A percentile compares a stretch with the other conserved stretches of the same genome.
These are phyloP conservation scores for Collybia sp. DNA, from an alignment of 768 basidiomycete species.

Conservation along the genomic window DNA sequence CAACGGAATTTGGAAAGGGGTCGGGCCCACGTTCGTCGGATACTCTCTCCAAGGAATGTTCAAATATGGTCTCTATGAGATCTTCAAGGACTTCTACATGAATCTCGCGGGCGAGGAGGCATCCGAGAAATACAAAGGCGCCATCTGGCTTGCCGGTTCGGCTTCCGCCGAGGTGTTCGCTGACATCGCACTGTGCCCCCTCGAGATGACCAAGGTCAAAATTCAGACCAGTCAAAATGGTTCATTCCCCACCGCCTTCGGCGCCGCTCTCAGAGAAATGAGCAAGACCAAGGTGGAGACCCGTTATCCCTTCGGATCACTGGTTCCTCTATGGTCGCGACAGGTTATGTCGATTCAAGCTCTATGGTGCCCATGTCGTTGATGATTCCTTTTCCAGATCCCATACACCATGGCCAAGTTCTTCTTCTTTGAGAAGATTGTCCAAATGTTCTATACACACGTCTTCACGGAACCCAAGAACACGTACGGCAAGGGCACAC, in stretches of 20 bases:
- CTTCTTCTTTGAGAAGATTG: slow-evolving; percentile 92
- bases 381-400: slow-evolving; percentile 44
- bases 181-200: slow-evolving; percentile 91
- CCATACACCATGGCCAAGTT: slow-evolving; percentile 99
- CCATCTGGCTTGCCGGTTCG: slow-evolving; percentile 91
- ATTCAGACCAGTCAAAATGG: slow-evolving; percentile 76
- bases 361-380: background rate
- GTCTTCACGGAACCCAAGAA: slow-evolving; percentile 81
- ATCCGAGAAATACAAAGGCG: slow-evolving; percentile 75
- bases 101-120: slow-evolving; percentile 86
- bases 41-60: slow-evolving; percentile 97
- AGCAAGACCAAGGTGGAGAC: slow-evolving; percentile 59
- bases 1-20: slow-evolving; percentile 89
- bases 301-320: slow-evolving; percentile 81
- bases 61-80: slow-evolving; percentile 97
- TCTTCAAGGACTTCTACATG: slow-evolving; percentile 92
- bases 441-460: slow-evolving; percentile 82
- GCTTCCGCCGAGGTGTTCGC: slow-evolving; percentile 95
- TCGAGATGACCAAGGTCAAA: slow-evolving; percentile 93
- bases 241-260: slow-evolving; percentile 75
- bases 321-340: slow-evolving; percentile 85
- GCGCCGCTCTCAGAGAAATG: slow-evolving; percentile 71
- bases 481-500: slow-evolving; percentile 73
- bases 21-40: slow-evolving; percentile 90
- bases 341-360: slow-evolving; percentile 42